Percentiles rank a stretch among this genome's conserved stretches.
These are phyloP conservation scores for Coniochaeta pulveracea DNA, from an alignment of 2,329 filamentous ascomycete genomes.

Conservation along the genomic window DNA sequence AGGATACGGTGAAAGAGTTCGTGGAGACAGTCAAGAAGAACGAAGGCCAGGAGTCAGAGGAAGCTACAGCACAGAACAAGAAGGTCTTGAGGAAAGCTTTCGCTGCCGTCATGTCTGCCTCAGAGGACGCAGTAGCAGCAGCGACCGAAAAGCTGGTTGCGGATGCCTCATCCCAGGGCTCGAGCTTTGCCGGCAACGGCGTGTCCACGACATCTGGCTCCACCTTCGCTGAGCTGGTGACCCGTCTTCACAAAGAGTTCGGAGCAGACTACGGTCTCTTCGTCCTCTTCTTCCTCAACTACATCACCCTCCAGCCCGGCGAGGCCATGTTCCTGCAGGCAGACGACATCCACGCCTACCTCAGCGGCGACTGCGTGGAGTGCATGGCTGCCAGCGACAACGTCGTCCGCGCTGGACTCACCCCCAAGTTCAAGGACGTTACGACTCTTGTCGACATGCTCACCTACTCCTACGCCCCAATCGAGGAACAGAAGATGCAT, in stretches of 20 bases:
- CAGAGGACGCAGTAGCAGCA: slow-evolving; percentile 49
- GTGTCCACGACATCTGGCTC: slow-evolving; percentile 55
- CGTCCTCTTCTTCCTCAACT: slow-evolving; percentile 95
- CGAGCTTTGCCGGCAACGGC: slow-evolving; percentile 64
- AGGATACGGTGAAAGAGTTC: slow-evolving; percentile 47
- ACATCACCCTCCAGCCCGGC: slow-evolving; percentile 73
- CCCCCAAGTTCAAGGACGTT: slow-evolving; percentile 97
- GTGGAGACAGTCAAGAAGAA: slow-evolving; percentile 36
- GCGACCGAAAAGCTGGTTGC: slow-evolving; percentile 60
- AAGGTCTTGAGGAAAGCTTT: slow-evolving; percentile 66
- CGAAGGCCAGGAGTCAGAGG: slow-evolving; percentile 20
- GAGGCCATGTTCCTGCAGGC: slow-evolving; percentile 95
- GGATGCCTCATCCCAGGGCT: slow-evolving; percentile 55
- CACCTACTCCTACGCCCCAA: slow-evolving; percentile 91
- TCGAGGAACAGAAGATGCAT: slow-evolving; percentile 86
- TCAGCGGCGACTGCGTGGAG: slow-evolving; percentile 90
- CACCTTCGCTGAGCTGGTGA: slow-evolving; percentile 65
- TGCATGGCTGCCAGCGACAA: slow-evolving; percentile 99
- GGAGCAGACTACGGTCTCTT: slow-evolving; percentile 86
- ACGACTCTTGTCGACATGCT: slow-evolving; percentile 79
- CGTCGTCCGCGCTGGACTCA: slow-evolving; percentile 92
- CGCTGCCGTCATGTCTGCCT: slow-evolving; percentile 67
- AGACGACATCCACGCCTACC: slow-evolving; percentile 94
- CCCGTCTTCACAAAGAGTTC: slow-evolving; percentile 71
- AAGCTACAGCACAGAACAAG: slow-evolving; percentile 49